These are phyloP conservation scores for Macrophomina tecta DNA, from an alignment of 2,329 filamentous ascomycete species.

Conservation along the genomic window DNA sequence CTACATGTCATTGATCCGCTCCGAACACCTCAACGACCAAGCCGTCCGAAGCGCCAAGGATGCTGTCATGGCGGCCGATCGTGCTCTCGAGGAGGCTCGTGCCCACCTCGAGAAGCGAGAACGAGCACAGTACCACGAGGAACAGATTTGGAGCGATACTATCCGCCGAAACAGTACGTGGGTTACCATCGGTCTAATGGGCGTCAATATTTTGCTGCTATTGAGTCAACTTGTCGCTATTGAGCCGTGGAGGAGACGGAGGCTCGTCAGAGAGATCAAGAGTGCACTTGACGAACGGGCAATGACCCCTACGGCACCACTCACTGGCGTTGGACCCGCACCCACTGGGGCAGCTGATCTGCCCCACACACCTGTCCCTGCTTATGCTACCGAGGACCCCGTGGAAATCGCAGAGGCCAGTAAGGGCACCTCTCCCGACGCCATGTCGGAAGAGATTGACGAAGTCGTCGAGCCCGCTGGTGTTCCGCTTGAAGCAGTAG, in stretches of 20 bases:
- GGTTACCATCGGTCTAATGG: slow-evolving; percentile 99
- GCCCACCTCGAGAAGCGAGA: slow-evolving; percentile 81
- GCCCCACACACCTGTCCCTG: slow-evolving; percentile 1
- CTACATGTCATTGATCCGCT: slow-evolving; percentile 90
- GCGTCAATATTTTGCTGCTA: slow-evolving; percentile 89
- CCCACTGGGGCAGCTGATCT: not conserved
- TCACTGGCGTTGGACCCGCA: not conserved
- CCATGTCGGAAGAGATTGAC: slow-evolving; percentile 35
- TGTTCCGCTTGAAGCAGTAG: slow-evolving; percentile 24
- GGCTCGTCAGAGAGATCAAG: slow-evolving; percentile 78
- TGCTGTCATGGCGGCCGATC: slow-evolving; percentile 75
- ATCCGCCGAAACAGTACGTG: slow-evolving; percentile 96
- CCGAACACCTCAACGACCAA: slow-evolving; percentile 91
- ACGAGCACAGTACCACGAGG: slow-evolving; percentile 92
- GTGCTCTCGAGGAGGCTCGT: slow-evolving; percentile 77
- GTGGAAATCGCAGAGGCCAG: not conserved
- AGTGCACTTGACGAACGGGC: slow-evolving; percentile 41
- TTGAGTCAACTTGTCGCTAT: slow-evolving; percentile 85
- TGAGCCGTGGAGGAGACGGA: slow-evolving; percentile 85
- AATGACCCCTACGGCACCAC: slow-evolving; percentile 23
- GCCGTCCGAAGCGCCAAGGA: slow-evolving; percentile 76
- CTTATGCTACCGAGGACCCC: not conserved
- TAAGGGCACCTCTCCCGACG: not conserved
- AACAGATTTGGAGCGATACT: slow-evolving; percentile 99
- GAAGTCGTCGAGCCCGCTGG: slow-evolving; percentile 32